A percentile compares a stretch with the other conserved stretches of the same genome.
Evolutionary conservation across 2,329 filamentous ascomycete species (phyloP).

Genomic region (Helotiales sp.): DNA sequence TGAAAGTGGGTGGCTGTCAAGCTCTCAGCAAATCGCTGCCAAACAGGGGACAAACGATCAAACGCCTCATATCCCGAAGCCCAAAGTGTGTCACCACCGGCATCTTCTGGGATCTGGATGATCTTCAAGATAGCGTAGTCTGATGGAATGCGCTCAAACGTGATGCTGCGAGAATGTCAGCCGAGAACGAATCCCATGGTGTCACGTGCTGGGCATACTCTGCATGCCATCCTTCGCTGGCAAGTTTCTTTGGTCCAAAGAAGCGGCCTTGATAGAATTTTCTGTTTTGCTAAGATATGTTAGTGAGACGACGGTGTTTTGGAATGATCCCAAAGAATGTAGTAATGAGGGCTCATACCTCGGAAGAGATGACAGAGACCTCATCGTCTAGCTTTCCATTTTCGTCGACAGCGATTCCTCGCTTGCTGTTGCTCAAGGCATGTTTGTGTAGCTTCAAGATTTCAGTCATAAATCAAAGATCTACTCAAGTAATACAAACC

Average conservation of each 20-base stretch:
- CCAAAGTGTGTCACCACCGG: constrained; percentile 48
- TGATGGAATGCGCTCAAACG: constrained; percentile 51
- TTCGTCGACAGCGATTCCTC: constrained; percentile 47
- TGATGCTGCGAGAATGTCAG: constrained; percentile 43
- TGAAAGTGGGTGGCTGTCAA: constrained; percentile 23
- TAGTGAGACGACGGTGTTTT: neutral
- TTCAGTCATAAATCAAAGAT: constrained; percentile 24
- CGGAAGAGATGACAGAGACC: constrained; percentile 55
- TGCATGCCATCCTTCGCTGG: constrained; percentile 50
- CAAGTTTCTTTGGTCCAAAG: constrained; percentile 49
- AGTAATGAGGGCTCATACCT: constrained; percentile 32
- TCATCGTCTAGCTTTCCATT: constrained; percentile 53
- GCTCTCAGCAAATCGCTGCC: constrained; percentile 19
- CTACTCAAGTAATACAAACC: neutral
- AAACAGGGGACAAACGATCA: constrained; percentile 49
- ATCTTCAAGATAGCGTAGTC: constrained; percentile 55
- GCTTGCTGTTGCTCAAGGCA: constrained; percentile 51
- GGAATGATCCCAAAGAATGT: neutral
- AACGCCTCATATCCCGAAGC: constrained; percentile 54
- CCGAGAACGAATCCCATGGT: constrained; percentile 15
- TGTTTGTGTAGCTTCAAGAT: constrained; percentile 53
- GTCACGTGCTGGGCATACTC: constrained; percentile 34
- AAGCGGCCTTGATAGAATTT: constrained; percentile 46
- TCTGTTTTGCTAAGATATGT: constrained; percentile 11
- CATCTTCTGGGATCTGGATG: constrained; percentile 42